Evolutionary conservation across 1,139 yeast genomes (phyloP), one percentile per base, ranked within the genome.

Genomic region (Yamadazyma oceani): DNA sequence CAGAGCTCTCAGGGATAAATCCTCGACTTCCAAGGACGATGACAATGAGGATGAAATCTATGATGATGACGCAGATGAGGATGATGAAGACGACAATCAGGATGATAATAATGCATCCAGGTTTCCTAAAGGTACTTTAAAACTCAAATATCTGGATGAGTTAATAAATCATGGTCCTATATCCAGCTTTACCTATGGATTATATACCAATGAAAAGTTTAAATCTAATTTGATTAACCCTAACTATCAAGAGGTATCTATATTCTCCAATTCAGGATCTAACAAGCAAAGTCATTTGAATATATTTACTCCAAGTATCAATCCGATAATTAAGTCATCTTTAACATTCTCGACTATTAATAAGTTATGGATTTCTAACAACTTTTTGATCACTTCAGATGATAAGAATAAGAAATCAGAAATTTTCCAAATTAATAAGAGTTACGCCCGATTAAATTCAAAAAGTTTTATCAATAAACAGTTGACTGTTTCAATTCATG

Each of bases 111-210:
- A 64, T 16, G 65, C 54, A 23, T 60, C 60, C 26, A 65, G 57
- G 26, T 46, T 58, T 26, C 53, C 55, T 12, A 58, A 58, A 9
- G 60, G 67, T 4, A 46, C 55, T 7, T 55, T 72, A 33, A 64
- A 65, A 35, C 75, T 79, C 36, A 58, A 60, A 12, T 48, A 68
- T 10, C 65, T 74, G 30, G 95, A 88, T 47, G 62, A 63, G 3
- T 60, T 90, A 17, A 55, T 72, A 2, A 85, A 83, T 50, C 70
- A 78, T 49, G 96, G 97, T 0, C 96, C 96, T 0, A 68, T 86
- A 10, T 72, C 87, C 2, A 78, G 82, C 33, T 73, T 89, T 46
- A 73, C 89, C 0, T 55, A 83, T 28, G 96, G 94, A 0, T 66
- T 72, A 38, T 70, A 76, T 26, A 73, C 88, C 0, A 69, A 76